These are phyloP conservation scores for Heliamphora pulchella DNA, from an alignment of 179 eudicot species.

Conservation along the genomic window DNA sequence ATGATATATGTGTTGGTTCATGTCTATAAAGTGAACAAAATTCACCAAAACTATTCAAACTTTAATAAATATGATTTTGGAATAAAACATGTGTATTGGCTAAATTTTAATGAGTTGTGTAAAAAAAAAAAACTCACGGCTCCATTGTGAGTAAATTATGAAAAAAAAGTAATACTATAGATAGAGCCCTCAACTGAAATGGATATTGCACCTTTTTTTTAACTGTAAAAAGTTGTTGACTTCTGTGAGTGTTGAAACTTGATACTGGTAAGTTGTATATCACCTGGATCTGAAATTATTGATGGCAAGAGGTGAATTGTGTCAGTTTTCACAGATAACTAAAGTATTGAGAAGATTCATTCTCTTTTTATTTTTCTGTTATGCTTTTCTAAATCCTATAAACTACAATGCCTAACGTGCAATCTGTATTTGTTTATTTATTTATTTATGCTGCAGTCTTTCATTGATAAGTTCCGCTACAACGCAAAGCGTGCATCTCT, in stretches of 20 bases:
- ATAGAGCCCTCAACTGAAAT: background rate
- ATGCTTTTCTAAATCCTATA: slow-evolving; percentile 4
- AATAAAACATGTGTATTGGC: no score
- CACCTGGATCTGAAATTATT: background rate
- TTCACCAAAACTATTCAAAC: no score
- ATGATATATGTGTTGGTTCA: no score
- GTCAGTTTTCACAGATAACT: background rate
- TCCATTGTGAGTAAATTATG: background rate
- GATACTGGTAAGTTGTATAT: background rate
- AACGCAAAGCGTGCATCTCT: slow-evolving; percentile 99
- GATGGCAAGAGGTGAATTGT: background rate
- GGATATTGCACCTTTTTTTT: background rate
- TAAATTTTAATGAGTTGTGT: no score
- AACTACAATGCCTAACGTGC: slow-evolving; percentile 10
- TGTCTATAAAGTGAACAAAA: no score
- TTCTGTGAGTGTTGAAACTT: background rate
- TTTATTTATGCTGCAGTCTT: slow-evolving; percentile 52
- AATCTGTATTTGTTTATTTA: background rate
- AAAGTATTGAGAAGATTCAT: background rate
- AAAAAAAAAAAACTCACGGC: no score
- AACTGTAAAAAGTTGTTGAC: background rate
- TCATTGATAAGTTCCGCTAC: slow-evolving; percentile 92
- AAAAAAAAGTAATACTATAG: background rate
- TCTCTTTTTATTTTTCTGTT: slow-evolving; percentile 10
- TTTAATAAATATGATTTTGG: no score